Conservation (phyloP, 805 yeast species). For the Wickerhamiella spandovensis region DNA sequence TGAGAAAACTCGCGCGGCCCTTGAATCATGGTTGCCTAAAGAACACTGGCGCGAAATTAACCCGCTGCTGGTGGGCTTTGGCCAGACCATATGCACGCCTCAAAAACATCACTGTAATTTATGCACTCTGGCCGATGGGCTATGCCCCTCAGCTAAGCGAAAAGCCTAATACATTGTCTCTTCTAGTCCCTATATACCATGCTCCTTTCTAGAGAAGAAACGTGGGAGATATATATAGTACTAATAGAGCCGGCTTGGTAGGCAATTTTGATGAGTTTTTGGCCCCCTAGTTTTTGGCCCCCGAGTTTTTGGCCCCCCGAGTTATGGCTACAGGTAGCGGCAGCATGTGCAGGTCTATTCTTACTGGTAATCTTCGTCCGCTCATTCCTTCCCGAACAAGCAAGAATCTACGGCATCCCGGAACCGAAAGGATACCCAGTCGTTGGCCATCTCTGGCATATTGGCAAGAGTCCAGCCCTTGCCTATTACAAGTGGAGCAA, state of each 20-base stretch:
- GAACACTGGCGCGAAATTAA: slow-evolving; percentile 75
- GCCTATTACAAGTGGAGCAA: slow-evolving; percentile 34
- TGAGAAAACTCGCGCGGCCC: slow-evolving; percentile 53
- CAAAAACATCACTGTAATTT: slow-evolving; percentile 53
- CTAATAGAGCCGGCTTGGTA: neutral
- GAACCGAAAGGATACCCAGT: slow-evolving; percentile 34
- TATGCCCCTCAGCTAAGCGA: neutral
- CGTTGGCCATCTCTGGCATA: slow-evolving; percentile 37
- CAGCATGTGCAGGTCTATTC: neutral
- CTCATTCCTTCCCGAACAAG: neutral
- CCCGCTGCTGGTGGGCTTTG: slow-evolving; percentile 83
- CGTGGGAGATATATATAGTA: neutral
- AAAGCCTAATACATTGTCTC: neutral
- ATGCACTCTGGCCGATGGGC: slow-evolving; percentile 38
- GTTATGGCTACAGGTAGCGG: neutral
- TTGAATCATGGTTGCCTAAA: slow-evolving; percentile 63
- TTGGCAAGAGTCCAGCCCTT: slow-evolving; percentile 37
- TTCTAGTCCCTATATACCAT: neutral
- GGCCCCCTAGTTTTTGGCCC: too few species aligned
- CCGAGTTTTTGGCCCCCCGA: too few species aligned
- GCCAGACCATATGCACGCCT: slow-evolving; percentile 76
- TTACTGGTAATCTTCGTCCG: neutral
- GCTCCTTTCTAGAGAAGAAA: neutral
- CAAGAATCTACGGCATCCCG: neutral
- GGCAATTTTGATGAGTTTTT: neutral